Conservation (phyloP, 495 filamentous ascomycete genomes). For the Parachaetomium inaequale region DNA sequence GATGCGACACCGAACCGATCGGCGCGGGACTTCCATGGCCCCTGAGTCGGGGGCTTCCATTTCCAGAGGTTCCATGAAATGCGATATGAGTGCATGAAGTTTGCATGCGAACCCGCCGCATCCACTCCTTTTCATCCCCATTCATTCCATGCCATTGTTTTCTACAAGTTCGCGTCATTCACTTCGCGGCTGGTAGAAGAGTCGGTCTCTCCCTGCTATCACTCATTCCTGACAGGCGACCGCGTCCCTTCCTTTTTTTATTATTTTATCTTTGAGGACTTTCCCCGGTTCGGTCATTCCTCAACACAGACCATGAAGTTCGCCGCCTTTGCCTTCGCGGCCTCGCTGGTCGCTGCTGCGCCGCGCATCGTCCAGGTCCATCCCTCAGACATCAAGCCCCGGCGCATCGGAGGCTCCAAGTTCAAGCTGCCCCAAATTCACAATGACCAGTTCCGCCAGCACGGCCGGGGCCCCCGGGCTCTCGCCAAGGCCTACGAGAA, state of each 20-base stretch:
- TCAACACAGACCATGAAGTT: constrained; percentile 26
- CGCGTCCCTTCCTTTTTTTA: not conserved
- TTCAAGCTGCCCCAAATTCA: constrained; percentile 42
- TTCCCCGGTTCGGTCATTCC: not conserved
- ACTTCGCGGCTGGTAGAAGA: not conserved
- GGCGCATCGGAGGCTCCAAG: constrained; percentile 37
- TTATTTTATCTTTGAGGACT: not conserved
- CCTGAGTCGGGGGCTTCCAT: not conserved
- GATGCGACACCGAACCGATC: not conserved
- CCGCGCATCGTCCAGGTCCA: constrained; percentile 23
- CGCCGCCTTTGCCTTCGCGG: constrained; percentile 23
- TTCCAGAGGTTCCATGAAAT: not conserved
- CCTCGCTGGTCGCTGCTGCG: constrained; percentile 27
- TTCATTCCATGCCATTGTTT: not conserved
- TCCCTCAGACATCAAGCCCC: constrained; percentile 28
- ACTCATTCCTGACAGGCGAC: not conserved
- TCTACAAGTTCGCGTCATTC: not conserved
- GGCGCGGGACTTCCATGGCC: not conserved
- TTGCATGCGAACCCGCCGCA: not conserved
- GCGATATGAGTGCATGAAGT: not conserved
- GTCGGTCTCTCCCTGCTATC: not conserved
- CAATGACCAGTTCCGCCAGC: constrained; percentile 37
- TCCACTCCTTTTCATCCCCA: not conserved
- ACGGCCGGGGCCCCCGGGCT: constrained; percentile 39
- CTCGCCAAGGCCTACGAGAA: constrained; percentile 44